phyloP scores from a whole-genome alignment of 768 basidiomycete genomes.

The Auricularia sp. region DNA sequence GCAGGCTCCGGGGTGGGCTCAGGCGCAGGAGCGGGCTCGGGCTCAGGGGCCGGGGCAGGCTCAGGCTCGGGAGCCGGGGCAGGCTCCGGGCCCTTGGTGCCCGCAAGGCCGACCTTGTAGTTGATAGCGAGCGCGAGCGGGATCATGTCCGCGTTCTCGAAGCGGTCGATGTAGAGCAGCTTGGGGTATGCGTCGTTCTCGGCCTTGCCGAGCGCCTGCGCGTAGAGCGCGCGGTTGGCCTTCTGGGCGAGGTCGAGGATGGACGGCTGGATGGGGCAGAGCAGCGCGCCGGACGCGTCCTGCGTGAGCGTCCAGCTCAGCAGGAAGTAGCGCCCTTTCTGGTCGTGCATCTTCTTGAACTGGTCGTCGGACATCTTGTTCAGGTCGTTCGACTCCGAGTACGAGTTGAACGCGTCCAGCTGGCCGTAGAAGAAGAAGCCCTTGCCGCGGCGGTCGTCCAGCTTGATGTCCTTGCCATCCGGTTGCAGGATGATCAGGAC shows the following conservation, averaged over 20 bases:
- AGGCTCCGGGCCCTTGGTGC: not conserved
- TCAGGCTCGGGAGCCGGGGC: not conserved
- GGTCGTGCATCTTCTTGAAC: constrained; percentile 4
- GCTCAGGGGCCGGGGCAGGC: not conserved
- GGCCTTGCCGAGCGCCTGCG: not conserved
- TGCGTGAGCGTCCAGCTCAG: constrained; percentile 1
- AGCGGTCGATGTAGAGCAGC: not conserved
- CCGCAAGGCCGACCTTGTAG: not conserved
- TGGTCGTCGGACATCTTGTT: constrained; percentile 2
- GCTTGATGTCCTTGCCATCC: not conserved
- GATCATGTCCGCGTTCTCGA: not conserved
- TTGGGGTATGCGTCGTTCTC: constrained; percentile 4
- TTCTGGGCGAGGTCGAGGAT: not conserved
- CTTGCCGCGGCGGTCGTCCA: not conserved
- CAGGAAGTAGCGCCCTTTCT: not conserved
- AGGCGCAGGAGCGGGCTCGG: too few relatives aligned
- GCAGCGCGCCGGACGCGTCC: not conserved
- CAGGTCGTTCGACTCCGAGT: constrained; percentile 2
- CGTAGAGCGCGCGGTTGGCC: not conserved
- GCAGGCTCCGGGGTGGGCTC: too few relatives aligned
- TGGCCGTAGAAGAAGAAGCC: constrained; percentile 1
- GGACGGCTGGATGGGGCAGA: not conserved
- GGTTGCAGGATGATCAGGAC: not conserved
- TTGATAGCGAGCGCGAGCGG: constrained; percentile 4
- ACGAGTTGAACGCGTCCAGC: not conserved